These are phyloP conservation scores for Panicum miliaceum DNA, from an alignment of 176 grass and related monocot species.

Conservation along the genomic window DNA sequence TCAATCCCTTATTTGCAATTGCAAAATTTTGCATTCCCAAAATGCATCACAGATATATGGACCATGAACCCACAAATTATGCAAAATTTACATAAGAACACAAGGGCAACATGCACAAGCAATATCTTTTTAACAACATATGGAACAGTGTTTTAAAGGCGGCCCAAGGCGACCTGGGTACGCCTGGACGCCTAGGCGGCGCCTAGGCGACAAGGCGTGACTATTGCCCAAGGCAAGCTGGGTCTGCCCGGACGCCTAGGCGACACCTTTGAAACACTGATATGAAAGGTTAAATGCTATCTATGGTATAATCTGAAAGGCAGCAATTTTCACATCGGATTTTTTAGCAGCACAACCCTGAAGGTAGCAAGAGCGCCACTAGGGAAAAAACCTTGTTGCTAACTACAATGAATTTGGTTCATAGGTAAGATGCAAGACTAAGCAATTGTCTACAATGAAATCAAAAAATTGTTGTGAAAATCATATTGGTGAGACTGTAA, in stretches of 20 bases:
- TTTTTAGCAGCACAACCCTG: not conserved
- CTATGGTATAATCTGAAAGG: not conserved
- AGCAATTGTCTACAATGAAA: constrained; percentile 13
- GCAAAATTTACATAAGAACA: not conserved
- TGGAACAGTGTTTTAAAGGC: too few relatives aligned
- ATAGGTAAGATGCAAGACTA: not conserved
- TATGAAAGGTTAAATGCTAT: constrained; percentile 2
- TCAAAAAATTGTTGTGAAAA: constrained; percentile 3
- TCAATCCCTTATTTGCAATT: not conserved
- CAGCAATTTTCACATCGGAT: not conserved
- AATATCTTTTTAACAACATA: constrained; percentile 17
- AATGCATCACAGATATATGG: not conserved
- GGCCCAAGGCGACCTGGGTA: too few relatives aligned
- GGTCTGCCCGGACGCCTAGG: too few relatives aligned
- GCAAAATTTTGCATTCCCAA: constrained; percentile 21
- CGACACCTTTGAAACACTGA: not conserved
- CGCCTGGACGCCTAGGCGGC: too few relatives aligned
- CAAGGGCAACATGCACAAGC: constrained; percentile 24
- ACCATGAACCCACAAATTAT: not conserved
- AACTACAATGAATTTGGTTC: not conserved
- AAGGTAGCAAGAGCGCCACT: not conserved
- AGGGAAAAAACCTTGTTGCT: not conserved
- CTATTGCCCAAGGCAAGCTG: too few relatives aligned
- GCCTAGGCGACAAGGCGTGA: too few relatives aligned
- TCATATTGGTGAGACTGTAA: not conserved